Evolutionary conservation across 2,329 filamentous ascomycete species (phyloP).

Genomic region (Basipetospora sp.): DNA sequence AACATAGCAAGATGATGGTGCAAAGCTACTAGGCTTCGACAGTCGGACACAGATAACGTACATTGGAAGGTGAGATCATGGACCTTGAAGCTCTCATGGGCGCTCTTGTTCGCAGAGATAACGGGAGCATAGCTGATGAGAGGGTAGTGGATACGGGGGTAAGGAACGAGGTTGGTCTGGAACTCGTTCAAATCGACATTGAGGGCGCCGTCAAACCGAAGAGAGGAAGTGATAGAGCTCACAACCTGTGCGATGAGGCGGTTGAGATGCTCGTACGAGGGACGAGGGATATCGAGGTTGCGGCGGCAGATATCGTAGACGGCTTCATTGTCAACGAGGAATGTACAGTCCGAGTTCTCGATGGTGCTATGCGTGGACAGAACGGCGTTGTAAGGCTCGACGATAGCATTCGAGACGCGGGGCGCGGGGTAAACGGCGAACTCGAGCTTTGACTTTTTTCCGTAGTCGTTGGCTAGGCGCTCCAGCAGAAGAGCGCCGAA

Average conservation of each 20-base stretch:
- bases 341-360: slow-evolving; percentile 67
- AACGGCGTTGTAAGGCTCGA: slow-evolving; percentile 62
- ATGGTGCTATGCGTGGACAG: slow-evolving; percentile 62
- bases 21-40: too few relatives aligned
- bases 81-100: slow-evolving; percentile 78
- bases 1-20: not conserved
- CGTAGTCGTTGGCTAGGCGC: slow-evolving; percentile 58
- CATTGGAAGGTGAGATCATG: slow-evolving; percentile 62
- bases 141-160: slow-evolving; percentile 61
- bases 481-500: slow-evolving; percentile 59
- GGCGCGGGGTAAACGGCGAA: slow-evolving; percentile 59
- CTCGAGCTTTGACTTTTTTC: slow-evolving; percentile 66
- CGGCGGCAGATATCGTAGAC: slow-evolving; percentile 63
- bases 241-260: slow-evolving; percentile 60
- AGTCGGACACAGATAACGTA: too few relatives aligned
- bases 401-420: slow-evolving; percentile 54
- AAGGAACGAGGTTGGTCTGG: slow-evolving; percentile 62
- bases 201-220: slow-evolving; percentile 58
- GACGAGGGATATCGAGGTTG: slow-evolving; percentile 55
- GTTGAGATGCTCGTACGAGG: slow-evolving; percentile 58
- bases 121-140: slow-evolving; percentile 60
- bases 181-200: slow-evolving; percentile 66
- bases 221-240: slow-evolving; percentile 58
- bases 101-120: slow-evolving; percentile 58
- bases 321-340: slow-evolving; percentile 61